Conservation (phyloP, 2,329 filamentous ascomycete genomes). For the Epichloe baconii region DNA sequence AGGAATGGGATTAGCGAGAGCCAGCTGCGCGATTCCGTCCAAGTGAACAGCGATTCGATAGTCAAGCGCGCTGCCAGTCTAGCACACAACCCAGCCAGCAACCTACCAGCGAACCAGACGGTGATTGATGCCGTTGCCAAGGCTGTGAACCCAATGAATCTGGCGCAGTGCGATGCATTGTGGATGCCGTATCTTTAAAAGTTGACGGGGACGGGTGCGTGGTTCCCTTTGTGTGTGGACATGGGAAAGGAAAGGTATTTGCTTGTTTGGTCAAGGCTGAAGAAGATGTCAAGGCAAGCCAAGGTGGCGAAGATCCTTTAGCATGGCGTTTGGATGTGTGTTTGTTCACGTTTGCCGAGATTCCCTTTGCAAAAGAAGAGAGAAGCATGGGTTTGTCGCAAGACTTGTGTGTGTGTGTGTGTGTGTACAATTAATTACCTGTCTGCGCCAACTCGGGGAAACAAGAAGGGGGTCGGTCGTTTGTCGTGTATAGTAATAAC, state of each 20-base stretch:
- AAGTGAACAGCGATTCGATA: slow-evolving; percentile 78
- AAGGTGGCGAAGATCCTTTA: slow-evolving; percentile 2
- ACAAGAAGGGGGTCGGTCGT: neutral
- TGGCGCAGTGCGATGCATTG: slow-evolving; percentile 78
- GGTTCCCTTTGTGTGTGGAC: no score
- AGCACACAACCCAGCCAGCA: slow-evolving; percentile 63
- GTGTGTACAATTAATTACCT: neutral
- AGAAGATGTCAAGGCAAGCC: neutral
- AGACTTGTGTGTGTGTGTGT: no score
- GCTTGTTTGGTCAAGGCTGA: neutral
- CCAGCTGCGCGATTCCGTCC: slow-evolving; percentile 65
- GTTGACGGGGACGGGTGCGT: no score
- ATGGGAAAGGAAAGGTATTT: neutral
- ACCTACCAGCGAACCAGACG: slow-evolving; percentile 89
- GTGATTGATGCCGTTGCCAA: slow-evolving; percentile 89
- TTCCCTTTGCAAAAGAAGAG: no score
- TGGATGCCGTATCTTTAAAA: slow-evolving; percentile 75
- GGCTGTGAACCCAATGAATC: slow-evolving; percentile 80
- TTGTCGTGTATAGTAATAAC: neutral
- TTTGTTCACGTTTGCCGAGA: neutral
- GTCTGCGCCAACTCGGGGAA: no score
- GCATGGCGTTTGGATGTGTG: slow-evolving; percentile 8
- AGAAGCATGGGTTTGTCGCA: neutral
- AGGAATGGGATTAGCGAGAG: slow-evolving; percentile 42
- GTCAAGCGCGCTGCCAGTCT: slow-evolving; percentile 82